These are phyloP conservation scores for Aureobasidium sp. DNA, from an alignment of 2,329 filamentous ascomycete genomes.

Conservation along the genomic window DNA sequence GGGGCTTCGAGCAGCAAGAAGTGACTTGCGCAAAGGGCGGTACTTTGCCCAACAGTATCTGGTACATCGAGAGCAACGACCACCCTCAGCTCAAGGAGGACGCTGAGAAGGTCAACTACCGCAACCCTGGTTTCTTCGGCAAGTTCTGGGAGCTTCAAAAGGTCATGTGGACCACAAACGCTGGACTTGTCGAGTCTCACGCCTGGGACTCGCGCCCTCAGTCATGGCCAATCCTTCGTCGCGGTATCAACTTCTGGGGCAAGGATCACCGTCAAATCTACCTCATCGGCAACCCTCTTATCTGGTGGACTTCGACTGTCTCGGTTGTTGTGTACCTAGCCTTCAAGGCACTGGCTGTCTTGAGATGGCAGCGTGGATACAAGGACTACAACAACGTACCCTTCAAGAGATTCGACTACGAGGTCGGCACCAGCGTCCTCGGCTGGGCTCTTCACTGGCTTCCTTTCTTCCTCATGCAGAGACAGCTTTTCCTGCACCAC, in stretches of 20 bases:
- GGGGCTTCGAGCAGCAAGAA: constrained; percentile 97
- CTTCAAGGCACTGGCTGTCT: constrained; percentile 80
- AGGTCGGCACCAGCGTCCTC: constrained; percentile 81
- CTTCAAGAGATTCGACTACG: constrained; percentile 97
- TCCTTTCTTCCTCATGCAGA: constrained; percentile 96
- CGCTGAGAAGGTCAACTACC: constrained; percentile 93
- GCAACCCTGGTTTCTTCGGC: constrained; percentile 86
- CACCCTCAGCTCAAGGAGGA: constrained; percentile 68
- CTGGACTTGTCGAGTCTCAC: constrained; percentile 90
- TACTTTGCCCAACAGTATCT: constrained; percentile 90
- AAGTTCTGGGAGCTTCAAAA: constrained; percentile 97
- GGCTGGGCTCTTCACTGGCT: constrained; percentile 99
- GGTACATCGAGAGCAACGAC: constrained; percentile 89
- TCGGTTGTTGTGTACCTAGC: constrained; percentile 68
- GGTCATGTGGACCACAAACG: constrained; percentile 99
- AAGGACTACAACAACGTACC: constrained; percentile 72
- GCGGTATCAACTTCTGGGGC: constrained; percentile 99
- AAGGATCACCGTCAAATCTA: constrained; percentile 92
- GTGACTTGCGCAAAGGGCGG: constrained; percentile 93
- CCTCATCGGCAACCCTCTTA: constrained; percentile 85
- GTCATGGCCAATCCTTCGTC: constrained; percentile 84
- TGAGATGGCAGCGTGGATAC: constrained; percentile 92
- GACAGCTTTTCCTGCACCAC: constrained; percentile 96
- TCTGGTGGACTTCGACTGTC: constrained; percentile 86
- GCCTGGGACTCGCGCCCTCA: constrained; percentile 94